Conservation (phyloP, 2,329 filamentous ascomycete genomes). For the Huntiella moniliformis region DNA sequence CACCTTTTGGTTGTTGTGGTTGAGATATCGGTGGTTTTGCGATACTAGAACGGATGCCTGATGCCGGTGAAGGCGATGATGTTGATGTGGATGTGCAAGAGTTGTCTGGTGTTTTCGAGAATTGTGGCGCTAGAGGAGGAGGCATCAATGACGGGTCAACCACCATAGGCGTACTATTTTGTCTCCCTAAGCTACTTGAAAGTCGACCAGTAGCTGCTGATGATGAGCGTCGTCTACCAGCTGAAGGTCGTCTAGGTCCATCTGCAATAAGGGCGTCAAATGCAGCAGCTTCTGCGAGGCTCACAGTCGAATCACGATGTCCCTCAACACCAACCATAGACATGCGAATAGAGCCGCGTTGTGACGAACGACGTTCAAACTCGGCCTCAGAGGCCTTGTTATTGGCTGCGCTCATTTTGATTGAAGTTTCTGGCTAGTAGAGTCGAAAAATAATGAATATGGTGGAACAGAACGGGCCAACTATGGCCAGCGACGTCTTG, state of each 20-base stretch:
- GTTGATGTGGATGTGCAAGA: not conserved
- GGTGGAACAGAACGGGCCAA: too few relatives aligned
- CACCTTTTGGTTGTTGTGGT: conserved; percentile 3
- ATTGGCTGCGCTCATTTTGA: conserved; percentile 4
- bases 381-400: conserved; percentile 5
- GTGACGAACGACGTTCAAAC: conserved; percentile 7
- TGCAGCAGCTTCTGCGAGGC: conserved; percentile 3
- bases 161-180: not conserved
- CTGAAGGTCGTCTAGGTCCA: conserved; percentile 1
- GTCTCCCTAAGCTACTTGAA: not conserved
- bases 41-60: conserved; percentile 1
- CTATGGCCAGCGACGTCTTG: too few relatives aligned
- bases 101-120: not conserved
- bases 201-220: not conserved
- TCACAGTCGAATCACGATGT: conserved; percentile 1
- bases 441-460: too few relatives aligned
- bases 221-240: conserved; percentile 1
- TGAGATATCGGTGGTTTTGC: conserved; percentile 2
- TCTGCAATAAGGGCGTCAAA: conserved; percentile 11
- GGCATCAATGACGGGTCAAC: conserved; percentile 2
- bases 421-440: too few relatives aligned
- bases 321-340: not conserved
- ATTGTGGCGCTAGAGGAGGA: not conserved
- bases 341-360: conserved; percentile 5
- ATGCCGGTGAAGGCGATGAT: not conserved